Evolutionary conservation across 2,329 filamentous ascomycete species (phyloP).

Genomic region (Colletotrichum viniferum): DNA sequence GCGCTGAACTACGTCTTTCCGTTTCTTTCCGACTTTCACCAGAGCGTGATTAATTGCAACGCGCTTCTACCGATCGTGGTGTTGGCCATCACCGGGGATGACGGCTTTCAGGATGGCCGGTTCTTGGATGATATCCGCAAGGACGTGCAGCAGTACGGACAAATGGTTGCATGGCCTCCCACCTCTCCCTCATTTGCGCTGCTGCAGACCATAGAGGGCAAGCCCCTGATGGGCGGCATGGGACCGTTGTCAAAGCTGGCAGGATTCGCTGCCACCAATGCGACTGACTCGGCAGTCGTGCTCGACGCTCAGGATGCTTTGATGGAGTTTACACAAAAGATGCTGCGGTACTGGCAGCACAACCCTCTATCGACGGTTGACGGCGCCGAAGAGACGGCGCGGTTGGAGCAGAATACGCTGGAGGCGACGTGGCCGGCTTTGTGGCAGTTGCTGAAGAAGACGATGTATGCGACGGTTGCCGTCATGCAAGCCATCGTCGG

Average conservation of each 20-base stretch:
- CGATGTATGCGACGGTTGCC: slow-evolving; percentile 77
- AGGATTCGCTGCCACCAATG: slow-evolving; percentile 66
- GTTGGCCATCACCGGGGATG: slow-evolving; percentile 69
- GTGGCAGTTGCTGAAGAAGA: slow-evolving; percentile 76
- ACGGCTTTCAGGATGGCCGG: slow-evolving; percentile 77
- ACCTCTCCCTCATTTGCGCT: slow-evolving; percentile 64
- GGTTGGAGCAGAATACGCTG: slow-evolving; percentile 68
- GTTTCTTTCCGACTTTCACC: slow-evolving; percentile 66
- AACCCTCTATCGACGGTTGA: slow-evolving; percentile 78
- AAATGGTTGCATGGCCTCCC: slow-evolving; percentile 69
- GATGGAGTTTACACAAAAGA: slow-evolving; percentile 66
- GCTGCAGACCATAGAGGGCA: slow-evolving; percentile 61
- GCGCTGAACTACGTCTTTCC: slow-evolving; percentile 80
- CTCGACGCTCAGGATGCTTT: slow-evolving; percentile 65
- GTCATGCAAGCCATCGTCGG: slow-evolving; percentile 76
- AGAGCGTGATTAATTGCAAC: slow-evolving; percentile 67
- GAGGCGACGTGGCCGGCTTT: slow-evolving; percentile 71
- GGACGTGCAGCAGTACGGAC: slow-evolving; percentile 63
- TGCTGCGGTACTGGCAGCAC: slow-evolving; percentile 75
- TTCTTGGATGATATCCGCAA: slow-evolving; percentile 74
- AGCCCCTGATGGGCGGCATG: slow-evolving; percentile 69
- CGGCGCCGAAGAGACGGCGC: slow-evolving; percentile 64
- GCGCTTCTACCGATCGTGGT: slow-evolving; percentile 72
- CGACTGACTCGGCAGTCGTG: slow-evolving; percentile 46
- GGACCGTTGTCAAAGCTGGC: slow-evolving; percentile 71